Percentiles rank a stretch among this genome's conserved stretches.
Conservation (phyloP, 202 grass and related monocot species). For the Bolboschoenoplectus hybrid region DNA sequence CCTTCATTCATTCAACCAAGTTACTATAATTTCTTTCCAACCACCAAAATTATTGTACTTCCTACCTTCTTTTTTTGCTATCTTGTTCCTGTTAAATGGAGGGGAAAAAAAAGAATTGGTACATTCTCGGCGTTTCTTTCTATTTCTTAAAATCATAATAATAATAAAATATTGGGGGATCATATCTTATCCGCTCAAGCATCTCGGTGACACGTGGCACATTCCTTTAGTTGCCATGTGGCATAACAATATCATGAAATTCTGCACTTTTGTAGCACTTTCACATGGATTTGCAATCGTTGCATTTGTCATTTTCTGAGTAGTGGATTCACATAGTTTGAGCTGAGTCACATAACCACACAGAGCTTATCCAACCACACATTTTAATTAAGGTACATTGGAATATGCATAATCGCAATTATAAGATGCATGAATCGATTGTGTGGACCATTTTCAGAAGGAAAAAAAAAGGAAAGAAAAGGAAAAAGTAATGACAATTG, state of each 20-base stretch:
- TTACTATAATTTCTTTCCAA: no score
- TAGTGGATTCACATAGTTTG: neutral
- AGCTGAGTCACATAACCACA: constrained; percentile 19
- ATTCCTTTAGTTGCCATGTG: neutral
- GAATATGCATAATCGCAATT: neutral
- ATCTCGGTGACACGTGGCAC: neutral
- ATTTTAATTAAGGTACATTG: neutral
- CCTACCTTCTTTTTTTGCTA: no score
- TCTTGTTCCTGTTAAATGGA: no score
- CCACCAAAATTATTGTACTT: no score
- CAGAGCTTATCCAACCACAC: neutral
- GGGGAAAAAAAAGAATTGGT: neutral
- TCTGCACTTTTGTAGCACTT: constrained; percentile 12
- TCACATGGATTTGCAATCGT: neutral
- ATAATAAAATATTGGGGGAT: neutral
- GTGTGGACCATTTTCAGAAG: neutral
- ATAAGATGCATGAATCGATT: neutral
- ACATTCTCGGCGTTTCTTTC: neutral
- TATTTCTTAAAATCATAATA: neutral
- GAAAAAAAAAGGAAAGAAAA: neutral
- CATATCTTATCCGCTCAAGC: neutral
- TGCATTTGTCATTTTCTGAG: constrained; percentile 17
- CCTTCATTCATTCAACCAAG: no score
- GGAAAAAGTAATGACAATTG: neutral
- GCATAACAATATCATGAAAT: neutral